Evolutionary conservation across 202 grass and related monocot genomes (phyloP), one percentile per base, ranked within the genome.

Genomic region (Brachypodium distachyon): DNA sequence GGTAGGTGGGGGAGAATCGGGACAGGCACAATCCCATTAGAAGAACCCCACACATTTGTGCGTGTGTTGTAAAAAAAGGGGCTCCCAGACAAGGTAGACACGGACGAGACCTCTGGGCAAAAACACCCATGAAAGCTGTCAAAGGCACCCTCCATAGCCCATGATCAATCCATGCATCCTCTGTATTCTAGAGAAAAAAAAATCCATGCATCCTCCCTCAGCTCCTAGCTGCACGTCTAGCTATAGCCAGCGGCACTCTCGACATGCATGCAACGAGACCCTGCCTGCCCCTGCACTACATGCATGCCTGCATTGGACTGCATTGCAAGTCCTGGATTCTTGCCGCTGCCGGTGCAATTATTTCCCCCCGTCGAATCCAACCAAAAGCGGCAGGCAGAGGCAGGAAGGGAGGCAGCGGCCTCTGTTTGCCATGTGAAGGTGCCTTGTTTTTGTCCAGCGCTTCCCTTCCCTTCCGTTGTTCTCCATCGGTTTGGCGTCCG

Each of bases 331-430:
- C 81, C 60, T 79, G 80, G 74, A 78, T 18, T 60, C 34, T 87
- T 83, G 67, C 53, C 8, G 53, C 37, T 84, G 69, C 53, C 8
- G 53, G 44, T 84, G 69, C 73, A 80, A 62, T 80, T 84, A 88
- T 88, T 80, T 88, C 84, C 47, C 84, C 47, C 21, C 11, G 38
- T 49, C 80, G 81, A 79, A 88, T 74, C 86, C 81, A 88, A 80
- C 86, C 61, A 76, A 83, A 70, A 69, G 85, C 5, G 60, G 42
- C 67, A 14, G 47, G 67, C 67, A 62, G 74, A 22, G 28, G 33
- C 33, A 36, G 33, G 6, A 7, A n/a, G n/a, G n/a, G n/a, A n/a
- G n/a, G n/a, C n/a, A n/a, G 61, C 12, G 61, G 43, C 39, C 19
- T 47, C 81, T 84, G 76, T 76, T 80, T 6, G 70, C 28, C 86